phyloP scores from a whole-genome alignment of 202 grass and related monocot genomes.

The Musa balbisiana region DNA sequence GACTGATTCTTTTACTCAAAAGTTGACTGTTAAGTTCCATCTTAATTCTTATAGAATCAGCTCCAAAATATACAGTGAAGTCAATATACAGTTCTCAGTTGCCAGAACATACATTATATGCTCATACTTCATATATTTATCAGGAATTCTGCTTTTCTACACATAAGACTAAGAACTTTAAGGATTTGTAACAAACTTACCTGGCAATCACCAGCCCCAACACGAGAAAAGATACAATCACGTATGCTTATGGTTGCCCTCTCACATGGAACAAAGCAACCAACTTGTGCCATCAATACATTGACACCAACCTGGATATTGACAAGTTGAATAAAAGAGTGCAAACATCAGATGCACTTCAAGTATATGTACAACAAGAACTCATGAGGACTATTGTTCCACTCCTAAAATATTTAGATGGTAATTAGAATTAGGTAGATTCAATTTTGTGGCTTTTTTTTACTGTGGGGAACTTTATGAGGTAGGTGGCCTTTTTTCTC shows the following conservation, averaged over 20 bases:
- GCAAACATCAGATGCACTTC: not conserved
- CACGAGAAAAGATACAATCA: slow-evolving; percentile 98
- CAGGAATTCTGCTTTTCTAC: not conserved
- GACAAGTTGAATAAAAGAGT: slow-evolving; percentile 12
- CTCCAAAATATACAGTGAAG: no score
- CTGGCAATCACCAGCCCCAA: slow-evolving; percentile 98
- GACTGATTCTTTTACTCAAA: not conserved
- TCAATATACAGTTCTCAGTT: no score
- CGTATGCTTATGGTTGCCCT: slow-evolving; percentile 76
- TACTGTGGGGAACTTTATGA: no score
- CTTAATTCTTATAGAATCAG: no score
- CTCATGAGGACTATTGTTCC: not conserved
- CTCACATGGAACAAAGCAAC: slow-evolving; percentile 89
- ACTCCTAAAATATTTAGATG: no score
- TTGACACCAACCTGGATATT: slow-evolving; percentile 81
- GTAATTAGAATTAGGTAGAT: no score
- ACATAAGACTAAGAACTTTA: slow-evolving; percentile 3
- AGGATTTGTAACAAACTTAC: slow-evolving; percentile 40
- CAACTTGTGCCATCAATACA: slow-evolving; percentile 92
- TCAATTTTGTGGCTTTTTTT: no score
- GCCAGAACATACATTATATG: not conserved
- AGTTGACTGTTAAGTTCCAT: not conserved
- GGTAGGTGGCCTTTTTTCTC: no score
- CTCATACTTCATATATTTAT: not conserved
- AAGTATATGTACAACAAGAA: not conserved